Conservation (phyloP, 2,329 filamentous ascomycete genomes). For the Phaeoacremonium minimum region DNA sequence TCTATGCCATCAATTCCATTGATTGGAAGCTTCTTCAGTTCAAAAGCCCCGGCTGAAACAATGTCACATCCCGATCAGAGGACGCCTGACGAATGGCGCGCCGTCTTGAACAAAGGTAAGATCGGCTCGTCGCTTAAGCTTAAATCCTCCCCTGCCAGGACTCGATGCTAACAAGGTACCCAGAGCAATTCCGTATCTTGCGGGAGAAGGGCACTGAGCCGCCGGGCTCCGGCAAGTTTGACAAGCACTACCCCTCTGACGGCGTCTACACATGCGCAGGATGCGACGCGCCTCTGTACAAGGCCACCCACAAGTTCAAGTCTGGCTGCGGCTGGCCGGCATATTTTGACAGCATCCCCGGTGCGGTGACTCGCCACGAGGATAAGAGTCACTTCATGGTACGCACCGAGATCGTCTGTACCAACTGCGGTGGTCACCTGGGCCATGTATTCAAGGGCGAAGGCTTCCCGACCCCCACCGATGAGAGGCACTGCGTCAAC, state of each 20-base stretch:
- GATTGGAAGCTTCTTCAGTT: constrained; percentile 69
- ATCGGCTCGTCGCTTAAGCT: constrained; percentile 2
- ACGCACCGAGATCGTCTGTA: constrained; percentile 89
- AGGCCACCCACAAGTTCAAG: constrained; percentile 90
- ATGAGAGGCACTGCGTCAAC: constrained; percentile 97
- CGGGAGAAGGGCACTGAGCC: constrained; percentile 88
- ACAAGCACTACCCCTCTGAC: constrained; percentile 73
- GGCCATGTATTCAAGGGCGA: constrained; percentile 93
- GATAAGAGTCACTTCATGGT: constrained; percentile 77
- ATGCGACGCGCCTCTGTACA: constrained; percentile 86
- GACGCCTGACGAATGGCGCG: constrained; percentile 80
- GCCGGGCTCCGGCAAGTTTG: constrained; percentile 74
- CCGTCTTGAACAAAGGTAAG: constrained; percentile 63
- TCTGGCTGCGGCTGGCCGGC: constrained; percentile 97
- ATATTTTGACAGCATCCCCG: constrained; percentile 93
- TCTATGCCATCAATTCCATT: constrained; percentile 80
- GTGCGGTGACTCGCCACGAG: constrained; percentile 77
- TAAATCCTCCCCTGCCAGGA: too few species aligned
- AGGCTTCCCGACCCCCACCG: constrained; percentile 76
- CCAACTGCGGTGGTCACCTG: constrained; percentile 88
- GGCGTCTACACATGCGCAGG: constrained; percentile 87
- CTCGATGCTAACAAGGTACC: constrained; percentile 1
- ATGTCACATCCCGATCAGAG: constrained; percentile 81
- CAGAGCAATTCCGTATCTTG: constrained; percentile 94
- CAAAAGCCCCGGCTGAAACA: constrained; percentile 46